Base-by-base conservation (phyloP, 1,284 basidiomycete genomes). In the Mycosarcoma maydis region DNA sequence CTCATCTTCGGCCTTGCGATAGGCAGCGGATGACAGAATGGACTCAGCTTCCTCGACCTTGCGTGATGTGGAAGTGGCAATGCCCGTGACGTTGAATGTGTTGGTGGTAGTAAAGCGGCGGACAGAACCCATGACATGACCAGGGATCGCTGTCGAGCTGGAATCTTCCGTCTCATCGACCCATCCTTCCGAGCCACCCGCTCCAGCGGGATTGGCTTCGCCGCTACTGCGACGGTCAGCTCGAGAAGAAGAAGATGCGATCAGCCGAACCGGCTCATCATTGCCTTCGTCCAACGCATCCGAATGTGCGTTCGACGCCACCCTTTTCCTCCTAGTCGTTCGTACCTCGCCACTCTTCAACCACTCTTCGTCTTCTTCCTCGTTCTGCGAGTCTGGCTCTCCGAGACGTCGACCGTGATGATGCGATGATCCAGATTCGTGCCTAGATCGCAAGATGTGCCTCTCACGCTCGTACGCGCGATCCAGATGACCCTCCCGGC, bases 401-500 rank as follows among this genome's bases (percentile, higher is more conserved):
- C 50, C 30, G n/a, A 13, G 20, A 6, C 19, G 36, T 9, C 17
- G n/a, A 4, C 36, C 19, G 19, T 20, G 17, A 13, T 37, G 36
- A 34, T 34, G 32, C 10, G 8, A 16, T 19, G 36, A 37, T 9
- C 17, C 36, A 8, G 36, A 19, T 13, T 37, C 36, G 19, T 54
- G 44, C 27, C 43, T 41, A 23, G 51, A 34, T 0, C 61, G 40
- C 33, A 60, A 22, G 16, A 66, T 40, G 23, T 60, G 57, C 19
- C 58, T 40, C 40, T 71, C 52, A 3, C 58, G 24, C 42, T 67
- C 64, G 27, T 72, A 72, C 8, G 64, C 69, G 0, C 69, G 42
- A 42, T 72, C 64, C 38, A 72, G 40, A 41, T 67, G 64, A 0
- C 62, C 69, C 24, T 72, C 69, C 6, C 69, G 51, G 41, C 76